Conservation (phyloP, 2,329 filamentous ascomycete species). For the Fusarium succisae region DNA sequence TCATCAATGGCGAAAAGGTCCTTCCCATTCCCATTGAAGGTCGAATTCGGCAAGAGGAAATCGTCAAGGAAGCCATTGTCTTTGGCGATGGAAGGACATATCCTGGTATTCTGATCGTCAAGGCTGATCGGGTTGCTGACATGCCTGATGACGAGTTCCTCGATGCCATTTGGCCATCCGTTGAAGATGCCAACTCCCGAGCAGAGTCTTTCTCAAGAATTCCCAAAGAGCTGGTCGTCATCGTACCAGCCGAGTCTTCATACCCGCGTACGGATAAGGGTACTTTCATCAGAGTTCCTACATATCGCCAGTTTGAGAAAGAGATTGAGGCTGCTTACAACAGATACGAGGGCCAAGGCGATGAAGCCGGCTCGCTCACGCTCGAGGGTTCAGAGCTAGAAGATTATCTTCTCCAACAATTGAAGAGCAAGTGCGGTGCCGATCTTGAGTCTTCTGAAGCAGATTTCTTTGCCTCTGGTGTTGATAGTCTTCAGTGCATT, state of each 20-base stretch:
- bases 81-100: slow-evolving; percentile 64
- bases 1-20: slow-evolving; percentile 60
- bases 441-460: slow-evolving; percentile 7
- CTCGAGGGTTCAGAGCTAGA: slow-evolving; percentile 42
- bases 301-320: slow-evolving; percentile 55
- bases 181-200: slow-evolving; percentile 60
- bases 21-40: slow-evolving; percentile 60
- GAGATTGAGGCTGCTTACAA: slow-evolving; percentile 55
- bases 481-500: slow-evolving; percentile 69
- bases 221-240: slow-evolving; percentile 60
- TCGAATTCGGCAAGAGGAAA: slow-evolving; percentile 59
- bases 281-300: slow-evolving; percentile 60
- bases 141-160: slow-evolving; percentile 58
- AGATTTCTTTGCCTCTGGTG: slow-evolving; percentile 67
- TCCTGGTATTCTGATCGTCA: slow-evolving; percentile 64
- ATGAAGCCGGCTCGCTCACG: background rate
- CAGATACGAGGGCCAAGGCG: slow-evolving; percentile 17
- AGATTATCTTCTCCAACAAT: slow-evolving; percentile 36
- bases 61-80: slow-evolving; percentile 65
- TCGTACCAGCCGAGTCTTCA: slow-evolving; percentile 54
- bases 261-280: slow-evolving; percentile 64
- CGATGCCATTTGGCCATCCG: slow-evolving; percentile 57
- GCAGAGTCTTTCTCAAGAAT: slow-evolving; percentile 64
- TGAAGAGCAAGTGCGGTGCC: slow-evolving; percentile 46
- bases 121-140: slow-evolving; percentile 53